Conservation (phyloP, 306 rosid species). For the Delonix regia region DNA sequence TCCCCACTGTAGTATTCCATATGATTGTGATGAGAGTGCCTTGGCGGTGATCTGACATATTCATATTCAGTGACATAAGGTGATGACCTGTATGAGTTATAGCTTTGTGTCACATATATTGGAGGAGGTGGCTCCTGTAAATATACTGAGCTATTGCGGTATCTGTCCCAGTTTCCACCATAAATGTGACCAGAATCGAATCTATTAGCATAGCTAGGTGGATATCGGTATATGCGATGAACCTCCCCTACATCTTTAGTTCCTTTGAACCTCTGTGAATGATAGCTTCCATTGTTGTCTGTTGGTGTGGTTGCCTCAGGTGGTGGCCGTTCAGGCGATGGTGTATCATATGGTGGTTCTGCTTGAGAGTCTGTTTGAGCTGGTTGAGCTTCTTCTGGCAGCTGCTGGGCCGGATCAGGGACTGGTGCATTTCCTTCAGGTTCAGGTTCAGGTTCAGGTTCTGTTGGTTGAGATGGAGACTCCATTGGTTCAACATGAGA, state of each 20-base stretch:
- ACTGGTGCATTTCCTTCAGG: conserved; percentile 38
- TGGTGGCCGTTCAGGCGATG: conserved; percentile 35
- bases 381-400: conserved; percentile 34
- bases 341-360: conserved; percentile 39
- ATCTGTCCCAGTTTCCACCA: conserved; percentile 43
- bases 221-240: conserved; percentile 51
- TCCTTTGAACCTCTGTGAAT: conserved; percentile 37
- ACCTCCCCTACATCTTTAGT: conserved; percentile 47
- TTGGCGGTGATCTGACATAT: conserved; percentile 58
- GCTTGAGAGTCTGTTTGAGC: conserved; percentile 22
- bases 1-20: conserved; percentile 55
- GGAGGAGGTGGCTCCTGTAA: conserved; percentile 39
- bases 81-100: conserved; percentile 67
- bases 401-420: conserved; percentile 32
- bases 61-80: conserved; percentile 66
- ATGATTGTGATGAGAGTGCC: conserved; percentile 44
- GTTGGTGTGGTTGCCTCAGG: conserved; percentile 38
- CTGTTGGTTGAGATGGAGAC: conserved; percentile 37
- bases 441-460: conserved; percentile 31
- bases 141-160: conserved; percentile 44
- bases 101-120: conserved; percentile 60
- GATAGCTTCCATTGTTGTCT: conserved; percentile 37
- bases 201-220: conserved; percentile 49
- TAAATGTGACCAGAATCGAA: conserved; percentile 40
- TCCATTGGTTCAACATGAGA: conserved; percentile 50